These are phyloP conservation scores for Phanerochaete carnosa DNA, from an alignment of 768 basidiomycete genomes.

Conservation along the genomic window DNA sequence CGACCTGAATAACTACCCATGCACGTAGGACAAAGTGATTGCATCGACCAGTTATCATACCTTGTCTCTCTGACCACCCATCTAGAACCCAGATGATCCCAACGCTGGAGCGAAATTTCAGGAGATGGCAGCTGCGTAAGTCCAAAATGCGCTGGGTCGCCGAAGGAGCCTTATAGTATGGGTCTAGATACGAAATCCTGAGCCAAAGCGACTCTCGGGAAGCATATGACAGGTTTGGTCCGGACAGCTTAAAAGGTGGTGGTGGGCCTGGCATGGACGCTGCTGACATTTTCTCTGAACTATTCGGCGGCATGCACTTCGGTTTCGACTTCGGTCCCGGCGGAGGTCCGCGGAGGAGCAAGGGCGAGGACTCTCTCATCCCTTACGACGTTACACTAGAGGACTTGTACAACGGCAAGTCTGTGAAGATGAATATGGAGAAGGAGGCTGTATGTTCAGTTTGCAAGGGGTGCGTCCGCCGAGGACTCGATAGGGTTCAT, in stretches of 20 bases:
- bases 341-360: constrained; percentile 42
- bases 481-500: background rate
- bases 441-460: constrained; percentile 72
- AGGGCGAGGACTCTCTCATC: constrained; percentile 71
- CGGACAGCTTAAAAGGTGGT: constrained; percentile 61
- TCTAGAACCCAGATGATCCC: constrained; percentile 85
- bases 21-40: constrained; percentile 1
- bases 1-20: background rate
- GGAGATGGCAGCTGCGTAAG: constrained; percentile 84
- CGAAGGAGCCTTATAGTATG: background rate
- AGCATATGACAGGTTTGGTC: constrained; percentile 70
- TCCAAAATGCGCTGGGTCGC: constrained; percentile 16
- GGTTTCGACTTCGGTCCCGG: constrained; percentile 38
- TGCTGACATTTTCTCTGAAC: constrained; percentile 70
- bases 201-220: constrained; percentile 66
- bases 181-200: constrained; percentile 74
- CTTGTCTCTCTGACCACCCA: background rate
- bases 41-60: background rate
- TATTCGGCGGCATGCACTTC: constrained; percentile 69
- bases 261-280: constrained; percentile 47
- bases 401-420: constrained; percentile 90
- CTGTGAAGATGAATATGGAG: constrained; percentile 85
- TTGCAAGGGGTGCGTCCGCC: constrained; percentile 70
- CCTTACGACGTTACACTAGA: constrained; percentile 86
- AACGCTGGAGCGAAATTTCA: constrained; percentile 82